Evolutionary conservation across 257 asterid genomes (phyloP), one percentile per base, ranked within the genome.

Genomic region (Scutellaria baicalensis): DNA sequence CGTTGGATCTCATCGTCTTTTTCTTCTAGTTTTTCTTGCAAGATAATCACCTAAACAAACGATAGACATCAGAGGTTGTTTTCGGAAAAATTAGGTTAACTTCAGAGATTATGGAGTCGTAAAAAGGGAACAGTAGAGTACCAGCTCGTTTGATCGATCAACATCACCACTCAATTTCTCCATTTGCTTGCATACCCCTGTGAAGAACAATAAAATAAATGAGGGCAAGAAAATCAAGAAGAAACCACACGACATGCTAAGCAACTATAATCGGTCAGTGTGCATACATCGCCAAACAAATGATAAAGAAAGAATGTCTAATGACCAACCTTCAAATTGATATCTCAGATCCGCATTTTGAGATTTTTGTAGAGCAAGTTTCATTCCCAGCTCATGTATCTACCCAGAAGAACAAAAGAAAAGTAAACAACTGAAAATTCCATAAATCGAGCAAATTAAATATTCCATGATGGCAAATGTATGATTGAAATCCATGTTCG

Each of bases 111-210:
- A 47, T n/a, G n/a, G 16, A 17, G 49, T 48, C 16, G 16, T 9
- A 13, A 76, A 44, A 8, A 11, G 7, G 61, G 2, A 47, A 64
- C 31, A 21, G 45, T 33, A 21, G 48, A 50, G 57, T 81, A 93
- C 96, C 99, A 88, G 78, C 79, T 94, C 97, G 33, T 94, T 94
- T 45, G 99, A 94, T 84, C 91, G 81, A 63, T 94, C 97, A 35
- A 84, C 91, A 68, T 88, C 93, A 18, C 84, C 83, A 0, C 90
- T 83, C 79, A 87, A 80, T 51, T 80, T 89, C 66, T 89, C 97
- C 86, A 91, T 82, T 71, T 88, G 95, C 80, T 84, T 88, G 83
- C 83, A 89, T 23, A 94, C 60, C 50, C 95, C 99, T 93, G 87
- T 84, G 82, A 55, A 65, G 63, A 60, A 68, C 18, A 65, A 69